Percentiles rank a stretch among this genome's conserved stretches.
phyloP scores from a whole-genome alignment of 306 rosid genomes.

The Argentina anserina region DNA sequence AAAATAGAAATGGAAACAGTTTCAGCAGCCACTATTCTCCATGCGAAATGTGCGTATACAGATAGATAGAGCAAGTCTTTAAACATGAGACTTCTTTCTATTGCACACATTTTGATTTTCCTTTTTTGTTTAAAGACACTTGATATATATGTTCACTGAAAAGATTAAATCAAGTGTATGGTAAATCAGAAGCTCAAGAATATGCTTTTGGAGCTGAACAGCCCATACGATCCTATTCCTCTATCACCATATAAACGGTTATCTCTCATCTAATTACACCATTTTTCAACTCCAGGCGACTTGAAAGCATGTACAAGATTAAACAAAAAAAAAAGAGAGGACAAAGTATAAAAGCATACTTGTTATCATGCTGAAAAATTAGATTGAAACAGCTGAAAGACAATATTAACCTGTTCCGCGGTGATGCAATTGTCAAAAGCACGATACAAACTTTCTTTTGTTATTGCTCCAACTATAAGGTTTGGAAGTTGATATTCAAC shows the following conservation, averaged over 20 bases:
- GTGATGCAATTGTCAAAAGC: conserved; percentile 95
- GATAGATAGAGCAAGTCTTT: background rate
- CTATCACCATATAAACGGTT: background rate
- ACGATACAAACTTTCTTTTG: conserved; percentile 87
- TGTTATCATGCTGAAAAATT: background rate
- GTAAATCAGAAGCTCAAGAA: background rate
- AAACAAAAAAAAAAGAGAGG: background rate
- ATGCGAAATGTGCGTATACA: background rate
- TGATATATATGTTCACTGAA: background rate
- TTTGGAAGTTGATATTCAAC: conserved; percentile 96
- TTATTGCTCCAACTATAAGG: conserved; percentile 92
- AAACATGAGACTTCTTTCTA: background rate
- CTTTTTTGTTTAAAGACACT: background rate
- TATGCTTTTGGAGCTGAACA: conserved; percentile 2
- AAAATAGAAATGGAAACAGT: background rate
- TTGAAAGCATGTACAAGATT: background rate
- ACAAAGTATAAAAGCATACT: background rate
- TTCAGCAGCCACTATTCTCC: conserved; percentile 7
- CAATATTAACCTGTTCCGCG: conserved; percentile 60
- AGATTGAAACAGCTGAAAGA: background rate
- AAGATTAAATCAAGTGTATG: background rate
- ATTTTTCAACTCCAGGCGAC: background rate
- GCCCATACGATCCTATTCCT: background rate
- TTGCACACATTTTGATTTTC: background rate
- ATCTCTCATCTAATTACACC: background rate